Percentiles rank a stretch among this genome's conserved stretches.
Conservation (phyloP, 164 flowering plant species). For the Chimonanthus praecox region DNA sequence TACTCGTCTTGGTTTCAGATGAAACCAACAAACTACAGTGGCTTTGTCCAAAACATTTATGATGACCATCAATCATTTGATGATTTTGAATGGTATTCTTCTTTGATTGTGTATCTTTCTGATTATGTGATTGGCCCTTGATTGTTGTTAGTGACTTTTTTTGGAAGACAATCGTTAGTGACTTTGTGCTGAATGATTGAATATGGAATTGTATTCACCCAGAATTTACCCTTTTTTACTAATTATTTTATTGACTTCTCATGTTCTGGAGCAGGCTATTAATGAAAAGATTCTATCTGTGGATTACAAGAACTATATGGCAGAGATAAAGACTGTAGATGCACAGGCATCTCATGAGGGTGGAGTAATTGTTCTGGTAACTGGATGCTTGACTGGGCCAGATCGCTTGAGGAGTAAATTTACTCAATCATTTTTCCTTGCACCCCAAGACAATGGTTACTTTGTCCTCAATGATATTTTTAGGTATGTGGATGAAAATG, state of each 20-base stretch:
- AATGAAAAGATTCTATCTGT: constrained; percentile 24
- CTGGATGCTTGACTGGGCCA: constrained; percentile 52
- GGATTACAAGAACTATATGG: constrained; percentile 15
- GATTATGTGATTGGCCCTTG: no score
- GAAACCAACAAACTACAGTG: no score
- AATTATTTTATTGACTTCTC: neutral
- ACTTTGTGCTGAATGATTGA: no score
- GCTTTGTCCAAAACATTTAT: no score
- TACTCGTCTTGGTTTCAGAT: no score
- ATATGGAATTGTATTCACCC: no score
- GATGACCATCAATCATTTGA: no score
- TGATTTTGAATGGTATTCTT: no score
- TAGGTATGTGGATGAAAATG: constrained; percentile 46
- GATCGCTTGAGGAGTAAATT: constrained; percentile 39
- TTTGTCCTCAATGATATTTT: constrained; percentile 77
- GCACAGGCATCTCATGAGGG: constrained; percentile 58
- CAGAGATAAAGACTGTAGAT: constrained; percentile 63
- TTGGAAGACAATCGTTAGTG: no score
- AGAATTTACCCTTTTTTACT: no score
- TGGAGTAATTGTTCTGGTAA: constrained; percentile 68
- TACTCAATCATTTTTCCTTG: constrained; percentile 66
- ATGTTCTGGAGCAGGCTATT: constrained; percentile 18
- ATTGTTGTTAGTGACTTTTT: no score
- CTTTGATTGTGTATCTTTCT: no score
- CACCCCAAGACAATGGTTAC: constrained; percentile 43